Evolutionary conservation across 1,284 basidiomycete genomes (phyloP).

Genomic region (Sanghuangporus sanghuang): DNA sequence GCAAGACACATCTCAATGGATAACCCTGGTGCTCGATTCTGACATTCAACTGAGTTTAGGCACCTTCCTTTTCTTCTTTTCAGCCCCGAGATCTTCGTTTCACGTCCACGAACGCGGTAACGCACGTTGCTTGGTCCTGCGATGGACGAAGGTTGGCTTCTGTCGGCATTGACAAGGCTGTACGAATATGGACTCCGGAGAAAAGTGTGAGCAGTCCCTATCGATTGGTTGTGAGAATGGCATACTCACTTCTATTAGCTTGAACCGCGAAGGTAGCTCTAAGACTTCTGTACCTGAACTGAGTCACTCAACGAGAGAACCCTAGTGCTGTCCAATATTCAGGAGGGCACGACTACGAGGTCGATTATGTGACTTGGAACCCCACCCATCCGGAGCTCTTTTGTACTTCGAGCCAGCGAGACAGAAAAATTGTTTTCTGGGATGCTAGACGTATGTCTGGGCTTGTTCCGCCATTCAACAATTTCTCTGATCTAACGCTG

Average conservation of each 20-base stretch:
- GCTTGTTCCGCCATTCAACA: background rate
- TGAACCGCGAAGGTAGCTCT: constrained; percentile 43
- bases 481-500: constrained; percentile 6
- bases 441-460: constrained; percentile 66
- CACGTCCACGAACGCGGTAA: constrained; percentile 57
- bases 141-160: constrained; percentile 74
- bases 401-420: constrained; percentile 70
- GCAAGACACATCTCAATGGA: constrained; percentile 23
- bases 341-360: constrained; percentile 67
- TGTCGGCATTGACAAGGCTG: constrained; percentile 72
- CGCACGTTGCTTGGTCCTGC: constrained; percentile 75
- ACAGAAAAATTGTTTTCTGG: constrained; percentile 72
- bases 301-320: background rate
- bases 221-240: background rate
- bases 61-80: constrained; percentile 71
- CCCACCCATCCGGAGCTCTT: constrained; percentile 76
- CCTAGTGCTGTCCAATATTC: constrained; percentile 46
- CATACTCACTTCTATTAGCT: constrained; percentile 38
- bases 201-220: constrained; percentile 50
- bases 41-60: constrained; percentile 34
- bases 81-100: constrained; percentile 71
- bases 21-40: background rate
- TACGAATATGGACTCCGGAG: constrained; percentile 70
- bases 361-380: constrained; percentile 76
- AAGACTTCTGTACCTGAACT: background rate